Base-by-base conservation (phyloP, 1,284 basidiomycete genomes). In the Trametes pubescens region DNA sequence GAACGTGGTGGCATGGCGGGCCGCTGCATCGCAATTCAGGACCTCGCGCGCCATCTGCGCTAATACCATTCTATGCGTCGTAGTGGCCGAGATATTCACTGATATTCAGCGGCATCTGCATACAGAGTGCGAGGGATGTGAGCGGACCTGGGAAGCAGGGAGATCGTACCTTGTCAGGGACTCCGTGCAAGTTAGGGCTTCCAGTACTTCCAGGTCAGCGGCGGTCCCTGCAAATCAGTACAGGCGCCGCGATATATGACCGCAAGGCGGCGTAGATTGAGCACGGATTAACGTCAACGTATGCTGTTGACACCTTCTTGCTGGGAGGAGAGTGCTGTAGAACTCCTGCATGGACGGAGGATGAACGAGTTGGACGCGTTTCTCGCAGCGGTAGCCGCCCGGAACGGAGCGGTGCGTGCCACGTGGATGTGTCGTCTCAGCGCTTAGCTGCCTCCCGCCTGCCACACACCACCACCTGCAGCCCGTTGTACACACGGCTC, bases 321-420 rank as follows among this genome's bases (percentile, higher is more conserved):
- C 29, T 16, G 9, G 37, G 22, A 16, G 22, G 37, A 13, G 37
- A 24, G 16, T n/a, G 48, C 26, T 18, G 57, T 14, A 18, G 46
- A 26, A 38, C 22, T 35, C 55, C 55, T 48, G 24, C 54, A 48
- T 57, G 55, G 24, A 48, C 44, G 55, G 55, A 54, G 40, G 59
- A 60, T 53, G 47, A 40, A 35, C 37, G 37, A 34, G 46, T n/a
- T 8, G 18, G 46, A 48, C 26, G 55, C 55, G 54, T 56, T 46
- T 14, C 26, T 26, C 54, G 40, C 54, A 43, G 16, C 18, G 14
- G 14, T 22, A 35, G 16, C 18, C 34, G 16, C 51, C 34, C 51
- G 21, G 37, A 40, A 34, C 22, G 18, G 14, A 29, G 35, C 54
- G 54, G 54, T 26, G 43, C 54, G 44, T 43, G 54, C 40, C 40